Percentiles rank a stretch among this genome's conserved stretches.
These are phyloP conservation scores for Backusella tuberculispora DNA, from an alignment of 192 early-diverging fungal species.

Conservation along the genomic window DNA sequence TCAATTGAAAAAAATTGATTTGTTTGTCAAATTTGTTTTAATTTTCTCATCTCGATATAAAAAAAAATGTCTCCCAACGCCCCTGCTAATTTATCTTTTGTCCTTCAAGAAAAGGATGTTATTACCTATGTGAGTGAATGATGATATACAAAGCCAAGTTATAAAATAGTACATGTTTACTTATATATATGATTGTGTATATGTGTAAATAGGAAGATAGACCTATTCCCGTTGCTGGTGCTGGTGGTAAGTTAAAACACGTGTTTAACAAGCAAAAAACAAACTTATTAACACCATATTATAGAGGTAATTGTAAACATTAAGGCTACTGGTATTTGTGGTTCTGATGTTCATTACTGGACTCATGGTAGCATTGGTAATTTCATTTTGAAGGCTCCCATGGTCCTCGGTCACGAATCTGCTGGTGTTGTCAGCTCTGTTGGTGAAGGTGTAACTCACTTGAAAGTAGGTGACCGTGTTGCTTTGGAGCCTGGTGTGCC, in stretches of 20 bases:
- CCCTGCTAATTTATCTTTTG: conserved; percentile 18
- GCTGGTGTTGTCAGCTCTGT: conserved; percentile 42
- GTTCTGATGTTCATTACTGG: conserved; percentile 54
- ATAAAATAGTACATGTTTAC: neutral
- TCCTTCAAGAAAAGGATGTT: conserved; percentile 34
- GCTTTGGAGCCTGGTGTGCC: conserved; percentile 47
- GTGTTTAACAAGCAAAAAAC: neutral
- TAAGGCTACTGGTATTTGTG: conserved; percentile 51
- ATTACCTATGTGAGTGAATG: conserved; percentile 31
- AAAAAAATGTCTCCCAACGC: conserved; percentile 19
- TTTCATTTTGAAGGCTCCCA: conserved; percentile 38
- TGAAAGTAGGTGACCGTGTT: conserved; percentile 54
- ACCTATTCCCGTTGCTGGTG: conserved; percentile 30
- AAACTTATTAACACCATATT: neutral
- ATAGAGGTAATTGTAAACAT: conserved; percentile 47
- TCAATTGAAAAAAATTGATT: neutral
- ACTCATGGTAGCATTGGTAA: conserved; percentile 42
- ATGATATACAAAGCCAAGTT: neutral
- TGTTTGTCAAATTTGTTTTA: conserved; percentile 1
- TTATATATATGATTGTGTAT: neutral
- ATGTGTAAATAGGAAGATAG: conserved; percentile 33
- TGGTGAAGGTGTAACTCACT: conserved; percentile 39
- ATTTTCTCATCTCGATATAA: neutral
- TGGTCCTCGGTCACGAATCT: conserved; percentile 54
- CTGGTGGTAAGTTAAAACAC: conserved; percentile 29